A percentile compares a stretch with the other conserved stretches of the same genome.
Evolutionary conservation across 306 rosid genomes (phyloP).

Genomic region (Vachellia collinsii): DNA sequence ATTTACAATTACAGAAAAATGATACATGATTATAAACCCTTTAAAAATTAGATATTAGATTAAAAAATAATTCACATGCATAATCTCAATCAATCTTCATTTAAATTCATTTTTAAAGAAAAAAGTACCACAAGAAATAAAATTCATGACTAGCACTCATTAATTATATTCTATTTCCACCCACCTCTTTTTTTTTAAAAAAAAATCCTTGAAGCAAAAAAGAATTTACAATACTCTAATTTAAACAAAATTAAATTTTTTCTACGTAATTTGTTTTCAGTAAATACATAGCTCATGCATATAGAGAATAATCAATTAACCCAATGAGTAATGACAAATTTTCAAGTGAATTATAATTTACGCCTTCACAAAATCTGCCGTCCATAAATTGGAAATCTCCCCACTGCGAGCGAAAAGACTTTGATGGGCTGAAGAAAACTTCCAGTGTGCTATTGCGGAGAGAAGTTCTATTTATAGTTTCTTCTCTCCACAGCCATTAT

Average conservation of each 20-base stretch:
- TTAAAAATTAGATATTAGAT: too few relatives aligned
- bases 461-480: slow-evolving; percentile 11
- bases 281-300: background rate
- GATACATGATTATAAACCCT: too few relatives aligned
- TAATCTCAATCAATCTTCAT: background rate
- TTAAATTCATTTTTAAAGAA: background rate
- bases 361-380: background rate
- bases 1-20: too few relatives aligned
- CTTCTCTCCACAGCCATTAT: slow-evolving; percentile 1
- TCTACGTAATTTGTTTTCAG: background rate
- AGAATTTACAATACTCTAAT: background rate
- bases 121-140: too few relatives aligned
- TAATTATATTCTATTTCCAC: background rate
- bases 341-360: background rate
- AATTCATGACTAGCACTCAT: background rate
- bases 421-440: slow-evolving; percentile 38
- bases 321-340: too few relatives aligned
- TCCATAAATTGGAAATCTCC: background rate
- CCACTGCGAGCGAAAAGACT: too few relatives aligned
- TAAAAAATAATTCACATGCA: too few relatives aligned
- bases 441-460: background rate
- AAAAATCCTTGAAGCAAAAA: background rate
- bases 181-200: background rate
- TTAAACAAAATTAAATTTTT: background rate
- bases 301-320: too few relatives aligned